Evolutionary conservation across 2,329 filamentous ascomycete genomes (phyloP), one percentile per base, ranked within the genome.

Genomic region (Ophiocordyceps polyrhachis-furcata): DNA sequence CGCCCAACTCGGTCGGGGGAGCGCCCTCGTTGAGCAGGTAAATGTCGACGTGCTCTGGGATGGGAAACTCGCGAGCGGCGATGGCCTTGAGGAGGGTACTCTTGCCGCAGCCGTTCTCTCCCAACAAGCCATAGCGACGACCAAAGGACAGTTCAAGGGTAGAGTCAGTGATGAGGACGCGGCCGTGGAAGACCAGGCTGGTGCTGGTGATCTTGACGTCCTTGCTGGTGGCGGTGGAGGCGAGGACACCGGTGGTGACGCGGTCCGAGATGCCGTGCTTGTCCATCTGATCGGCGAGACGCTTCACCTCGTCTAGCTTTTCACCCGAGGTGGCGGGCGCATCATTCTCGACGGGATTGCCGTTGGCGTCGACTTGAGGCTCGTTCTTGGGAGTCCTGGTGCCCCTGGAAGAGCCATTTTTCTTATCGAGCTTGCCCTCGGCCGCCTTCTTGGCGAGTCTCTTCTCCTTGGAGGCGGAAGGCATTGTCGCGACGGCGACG

Each of bases 101-200:
- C 75, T 98, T 98, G 64, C 91, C 91, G 66, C 91, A 98, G 53
- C 91, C 91, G 81, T 98, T 98, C 76, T 98, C 91, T 59, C 91
- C 91, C 51, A 98, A 71, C 47, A 98, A 73, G 63, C 91, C 91
- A 62, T 98, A 98, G 58, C 91, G 79, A 57, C 88, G 83, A 53
- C 83, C 87, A 62, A 86, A 91, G 62, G 83, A 89, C 58, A 98
- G 74, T 67, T 98, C 93, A 63, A 98, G 73, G 43, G 81, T 93
- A 51, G 84, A 84, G 66, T 98, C 91, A 61, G 81, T 89, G 67
- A 98, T 84, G 49, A 98, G 79, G 54, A 96, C 91, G 56, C 83
- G 86, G 57, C 93, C 91, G 74, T 98, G 93, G 78, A 98, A 98
- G 51, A 95, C 89, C 54, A 98, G 72, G 51, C 83, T 93, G 57